Evolutionary conservation across 768 basidiomycete genomes (phyloP).

Genomic region (Cystobasidium ongulense): DNA sequence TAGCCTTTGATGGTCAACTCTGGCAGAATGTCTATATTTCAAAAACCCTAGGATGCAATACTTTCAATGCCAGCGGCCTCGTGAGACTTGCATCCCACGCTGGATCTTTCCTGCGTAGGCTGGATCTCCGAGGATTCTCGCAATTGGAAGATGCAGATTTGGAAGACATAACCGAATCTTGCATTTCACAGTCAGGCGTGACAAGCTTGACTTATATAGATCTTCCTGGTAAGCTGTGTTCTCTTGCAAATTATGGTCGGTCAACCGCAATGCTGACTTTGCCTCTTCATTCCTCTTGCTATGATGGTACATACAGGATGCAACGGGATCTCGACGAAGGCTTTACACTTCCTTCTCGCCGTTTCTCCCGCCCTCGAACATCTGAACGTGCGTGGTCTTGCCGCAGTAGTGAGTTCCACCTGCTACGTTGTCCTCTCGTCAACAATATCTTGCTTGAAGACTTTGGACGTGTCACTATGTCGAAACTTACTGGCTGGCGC

Average conservation of each 20-base stretch:
- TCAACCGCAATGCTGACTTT: not conserved
- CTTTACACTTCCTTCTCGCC: conserved; percentile 18
- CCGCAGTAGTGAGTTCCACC: not conserved
- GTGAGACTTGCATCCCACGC: conserved; percentile 6
- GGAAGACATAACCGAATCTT: conserved; percentile 15
- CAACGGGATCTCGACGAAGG: not conserved
- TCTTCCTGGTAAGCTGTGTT: not conserved
- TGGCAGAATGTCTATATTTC: conserved; percentile 17
- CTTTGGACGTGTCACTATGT: conserved; percentile 14
- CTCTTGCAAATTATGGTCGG: not conserved
- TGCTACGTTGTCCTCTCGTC: conserved; percentile 10
- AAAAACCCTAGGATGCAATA: not conserved
- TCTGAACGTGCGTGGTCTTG: conserved; percentile 14
- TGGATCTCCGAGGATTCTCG: conserved; percentile 18
- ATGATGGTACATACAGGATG: not conserved
- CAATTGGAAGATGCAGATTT: not conserved
- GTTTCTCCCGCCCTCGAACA: not conserved
- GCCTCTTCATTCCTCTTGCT: not conserved
- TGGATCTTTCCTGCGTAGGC: conserved; percentile 9
- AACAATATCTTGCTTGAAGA: not conserved
- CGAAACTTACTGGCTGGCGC: conserved; percentile 4
- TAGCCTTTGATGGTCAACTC: conserved; percentile 23
- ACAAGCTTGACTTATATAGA: conserved; percentile 6
- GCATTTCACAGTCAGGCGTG: not conserved
- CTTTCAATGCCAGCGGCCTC: conserved; percentile 3